A percentile compares a stretch with the other conserved stretches of the same genome.
These are phyloP conservation scores for Lentinula detonsa DNA, from an alignment of 768 basidiomycete genomes.

Conservation along the genomic window DNA sequence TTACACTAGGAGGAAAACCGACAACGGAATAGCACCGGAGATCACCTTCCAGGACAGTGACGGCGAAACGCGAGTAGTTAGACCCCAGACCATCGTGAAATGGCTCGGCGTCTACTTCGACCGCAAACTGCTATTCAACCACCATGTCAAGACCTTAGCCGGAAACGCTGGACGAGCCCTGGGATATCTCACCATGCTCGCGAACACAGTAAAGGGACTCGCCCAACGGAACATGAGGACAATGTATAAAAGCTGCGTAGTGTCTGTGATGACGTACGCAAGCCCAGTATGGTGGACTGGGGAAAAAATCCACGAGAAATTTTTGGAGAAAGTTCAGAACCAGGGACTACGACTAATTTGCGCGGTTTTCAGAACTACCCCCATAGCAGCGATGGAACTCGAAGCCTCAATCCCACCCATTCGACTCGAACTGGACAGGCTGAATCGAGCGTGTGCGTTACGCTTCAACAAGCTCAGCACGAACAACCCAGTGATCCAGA, in stretches of 20 bases:
- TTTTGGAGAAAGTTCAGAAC: conserved; percentile 22
- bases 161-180: conserved; percentile 17
- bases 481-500: conserved; percentile 10
- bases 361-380: conserved; percentile 26
- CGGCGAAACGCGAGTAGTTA: neutral
- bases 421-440: neutral
- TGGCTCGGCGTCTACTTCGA: conserved; percentile 32
- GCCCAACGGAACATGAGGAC: conserved; percentile 19
- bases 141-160: conserved; percentile 20
- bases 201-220: conserved; percentile 27
- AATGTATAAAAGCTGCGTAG: conserved; percentile 22
- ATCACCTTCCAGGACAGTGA: conserved; percentile 9
- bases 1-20: conserved; percentile 12
- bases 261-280: conserved; percentile 27
- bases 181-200: conserved; percentile 18
- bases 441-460: neutral
- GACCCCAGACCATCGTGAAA: conserved; percentile 7
- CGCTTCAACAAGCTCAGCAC: conserved; percentile 4
- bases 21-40: conserved; percentile 5
- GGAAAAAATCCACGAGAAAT: conserved; percentile 14
- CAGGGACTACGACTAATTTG: conserved; percentile 22
- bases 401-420: conserved; percentile 25
- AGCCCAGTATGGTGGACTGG: conserved; percentile 26
- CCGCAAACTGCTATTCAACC: conserved; percentile 22
- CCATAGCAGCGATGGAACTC: conserved; percentile 22